phyloP scores from a whole-genome alignment of 2,329 filamentous ascomycete species.

The Plenodomus biglobosus region DNA sequence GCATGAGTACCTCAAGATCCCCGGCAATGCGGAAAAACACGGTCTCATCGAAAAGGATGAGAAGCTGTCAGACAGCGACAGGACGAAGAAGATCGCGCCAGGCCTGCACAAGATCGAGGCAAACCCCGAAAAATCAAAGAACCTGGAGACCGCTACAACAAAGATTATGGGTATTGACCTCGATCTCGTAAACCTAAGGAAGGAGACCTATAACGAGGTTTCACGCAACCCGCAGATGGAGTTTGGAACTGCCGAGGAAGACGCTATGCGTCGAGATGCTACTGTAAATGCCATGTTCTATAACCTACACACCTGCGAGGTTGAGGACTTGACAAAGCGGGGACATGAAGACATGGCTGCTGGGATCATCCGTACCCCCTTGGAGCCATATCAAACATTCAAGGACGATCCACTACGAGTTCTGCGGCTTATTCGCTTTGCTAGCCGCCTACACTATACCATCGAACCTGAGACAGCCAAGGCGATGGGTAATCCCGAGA shows the following conservation, averaged over 20 bases:
- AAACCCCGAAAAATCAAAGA: constrained; percentile 95
- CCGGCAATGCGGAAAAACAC: constrained; percentile 64
- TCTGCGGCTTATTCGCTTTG: constrained; percentile 84
- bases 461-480: constrained; percentile 70
- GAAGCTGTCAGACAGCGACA: constrained; percentile 44
- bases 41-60: constrained; percentile 47
- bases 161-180: constrained; percentile 84
- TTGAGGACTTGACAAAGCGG: constrained; percentile 80
- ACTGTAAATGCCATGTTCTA: constrained; percentile 97
- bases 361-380: constrained; percentile 77
- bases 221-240: constrained; percentile 90
- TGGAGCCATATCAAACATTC: constrained; percentile 89
- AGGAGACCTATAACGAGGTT: constrained; percentile 86
- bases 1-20: constrained; percentile 65
- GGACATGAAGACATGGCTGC: constrained; percentile 74
- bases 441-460: constrained; percentile 75
- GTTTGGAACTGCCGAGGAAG: constrained; percentile 88
- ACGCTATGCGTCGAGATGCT: constrained; percentile 85
- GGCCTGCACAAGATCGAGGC: constrained; percentile 84
- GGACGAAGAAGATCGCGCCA: constrained; percentile 62
- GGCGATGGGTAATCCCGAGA: constrained; percentile 77
- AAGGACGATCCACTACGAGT: constrained; percentile 90
- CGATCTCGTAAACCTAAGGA: constrained; percentile 91
- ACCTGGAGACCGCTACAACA: constrained; percentile 88
- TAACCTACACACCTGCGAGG: constrained; percentile 74